Base-by-base conservation (phyloP, 768 basidiomycete species). In the Suillus subalutaceus region DNA sequence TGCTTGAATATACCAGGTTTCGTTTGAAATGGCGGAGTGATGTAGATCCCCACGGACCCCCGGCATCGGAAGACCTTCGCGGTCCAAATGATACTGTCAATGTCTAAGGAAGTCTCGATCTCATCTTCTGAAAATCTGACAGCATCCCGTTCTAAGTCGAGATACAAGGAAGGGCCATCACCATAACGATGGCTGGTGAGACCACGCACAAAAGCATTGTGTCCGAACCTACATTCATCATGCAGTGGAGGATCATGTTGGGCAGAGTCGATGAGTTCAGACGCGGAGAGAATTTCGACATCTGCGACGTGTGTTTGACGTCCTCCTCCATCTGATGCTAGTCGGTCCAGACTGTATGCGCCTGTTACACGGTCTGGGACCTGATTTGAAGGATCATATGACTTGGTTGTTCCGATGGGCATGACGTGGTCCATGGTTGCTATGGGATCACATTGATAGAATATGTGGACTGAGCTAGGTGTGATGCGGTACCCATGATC, bases 251-350 rank as follows among this genome's bases (percentile, higher is more conserved):
- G 46, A 4, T 48, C n/a, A 13, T 48, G 0, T 4, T 48, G 12
- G 0, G 46, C 46, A 13, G 5, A 48, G 12, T 48, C 2, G 12
- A 48, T 23, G 1, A 48, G n/a, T 23, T 23, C n/a, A 23, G 46
- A 23, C 0, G 46, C 46, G 13, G 46, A 48, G 0, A 48, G 0
- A 0, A 48, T 48, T 48, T 48, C 46, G 0, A 48, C 46, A 6
- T 48, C 46, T 48, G n/a, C 23, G 2, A 48, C 12, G 2, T 12
- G 2, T 5, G 6, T 23, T 1, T 13, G 10, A 4, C 23, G 46
- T 5, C 46, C n/a, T 12, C 2, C n/a, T 2, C 4, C 0, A 3
- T 5, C 0, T 12, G 46, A 12, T 1, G n/a, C 46, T 6, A 0
- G n/a, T 5, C 46, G 5, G 2, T 5, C 5, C 2, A 48, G 46